Percentiles rank a stretch among this genome's conserved stretches.
Conservation (phyloP, 441 rosid genomes). For the Gossypium gossypioides region DNA sequence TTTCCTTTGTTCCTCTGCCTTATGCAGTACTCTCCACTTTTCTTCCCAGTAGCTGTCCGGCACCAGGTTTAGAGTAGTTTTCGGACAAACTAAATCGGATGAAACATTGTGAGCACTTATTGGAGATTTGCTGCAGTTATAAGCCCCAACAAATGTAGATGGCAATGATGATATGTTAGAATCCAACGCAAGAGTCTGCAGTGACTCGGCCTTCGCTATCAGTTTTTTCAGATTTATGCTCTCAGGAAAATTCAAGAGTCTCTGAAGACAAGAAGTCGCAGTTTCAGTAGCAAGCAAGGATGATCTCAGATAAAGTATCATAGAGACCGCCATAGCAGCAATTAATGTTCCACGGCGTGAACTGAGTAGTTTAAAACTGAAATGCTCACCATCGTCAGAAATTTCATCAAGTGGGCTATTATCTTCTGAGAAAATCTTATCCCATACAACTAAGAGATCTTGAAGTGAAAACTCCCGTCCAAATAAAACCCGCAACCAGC, state of each 20-base stretch:
- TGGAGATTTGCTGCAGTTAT: constrained; percentile 28
- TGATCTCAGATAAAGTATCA: constrained; percentile 73
- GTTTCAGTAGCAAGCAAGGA: constrained; percentile 85
- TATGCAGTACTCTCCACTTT: constrained; percentile 72
- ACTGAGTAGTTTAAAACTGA: constrained; percentile 39
- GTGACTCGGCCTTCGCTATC: constrained; percentile 62
- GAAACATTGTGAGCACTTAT: constrained; percentile 47
- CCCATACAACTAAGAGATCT: constrained; percentile 76
- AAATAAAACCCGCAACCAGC: constrained; percentile 86
- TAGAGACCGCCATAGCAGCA: constrained; percentile 66
- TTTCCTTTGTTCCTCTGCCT: constrained; percentile 46
- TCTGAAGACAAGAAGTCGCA: constrained; percentile 81
- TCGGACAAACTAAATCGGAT: constrained; percentile 47
- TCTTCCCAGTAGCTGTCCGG: constrained; percentile 94
- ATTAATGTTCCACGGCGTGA: constrained; percentile 72
- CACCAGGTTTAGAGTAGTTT: constrained; percentile 43
- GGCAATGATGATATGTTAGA: constrained; percentile 21
- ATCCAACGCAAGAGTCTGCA: constrained; percentile 54
- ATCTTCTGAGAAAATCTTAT: constrained; percentile 71
- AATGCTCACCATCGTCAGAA: constrained; percentile 24
- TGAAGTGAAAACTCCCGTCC: constrained; percentile 79
- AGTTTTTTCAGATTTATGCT: constrained; percentile 48
- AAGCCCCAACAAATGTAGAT: constrained; percentile 20
- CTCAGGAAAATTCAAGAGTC: constrained; percentile 72
- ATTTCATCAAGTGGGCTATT: constrained; percentile 26